Base-by-base conservation (phyloP, 1,284 basidiomycete genomes). In the Phlebopus sp. region DNA sequence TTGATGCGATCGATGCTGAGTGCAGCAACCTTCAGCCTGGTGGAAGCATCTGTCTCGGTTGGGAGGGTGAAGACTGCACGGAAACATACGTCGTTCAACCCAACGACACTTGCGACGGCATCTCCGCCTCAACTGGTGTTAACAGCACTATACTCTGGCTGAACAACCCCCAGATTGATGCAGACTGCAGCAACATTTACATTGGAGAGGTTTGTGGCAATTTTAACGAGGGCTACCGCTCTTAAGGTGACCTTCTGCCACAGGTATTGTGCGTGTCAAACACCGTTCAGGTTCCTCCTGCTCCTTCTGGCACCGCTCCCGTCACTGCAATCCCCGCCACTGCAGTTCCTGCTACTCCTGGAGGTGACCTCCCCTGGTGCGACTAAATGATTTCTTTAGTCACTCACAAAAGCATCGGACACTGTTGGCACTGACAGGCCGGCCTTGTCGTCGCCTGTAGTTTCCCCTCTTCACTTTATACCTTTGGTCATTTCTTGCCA, bases 91-190 rank as follows among this genome's bases (percentile, higher is more conserved):
- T 75, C 44, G 81, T 88, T 42, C n/a, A 62, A 42, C 19, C 55
- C 4, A 67, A 68, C 53, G 81, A 87, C 56, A 69, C 67, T 44
- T 82, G 85, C 61, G 73, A 79, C 9, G 46, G 8, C 5, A 68
- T 87, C 50, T 54, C 70, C 25, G 3, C 36, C 19, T 48, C 37
- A 2, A 52, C 66, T 51, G 59, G 67, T 35, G 54, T 84, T 59
- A 81, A 84, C 69, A 42, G 54, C 5, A 80, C 79, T 31, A 66
- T 79, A 3, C 68, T 87, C 43, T 67, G 59, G 56, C 10, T 51
- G 51, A 86, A 86, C 75, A 87, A 87, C 76, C 84, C 84, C n/a
- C 79, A 86, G 62, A 68, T 88, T 56, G 59, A 81, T 58, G 11
- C 52, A 1, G 69, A 64, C 0, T 87, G 86, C 62, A 56, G 55